Evolutionary conservation across 2,329 filamentous ascomycete species (phyloP).

Genomic region (Penicillium vulpinum): DNA sequence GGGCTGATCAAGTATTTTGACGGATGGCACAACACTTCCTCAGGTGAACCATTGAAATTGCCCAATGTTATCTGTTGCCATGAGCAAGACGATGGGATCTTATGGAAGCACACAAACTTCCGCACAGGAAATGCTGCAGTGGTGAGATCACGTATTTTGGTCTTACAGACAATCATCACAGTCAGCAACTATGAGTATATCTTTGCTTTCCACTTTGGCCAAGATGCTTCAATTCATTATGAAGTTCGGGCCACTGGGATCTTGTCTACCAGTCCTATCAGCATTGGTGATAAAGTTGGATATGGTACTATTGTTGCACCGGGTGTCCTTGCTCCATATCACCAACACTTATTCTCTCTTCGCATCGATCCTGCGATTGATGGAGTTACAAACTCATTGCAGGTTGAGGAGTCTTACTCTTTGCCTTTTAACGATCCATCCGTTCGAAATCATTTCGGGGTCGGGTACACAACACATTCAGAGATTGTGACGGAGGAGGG

Average conservation of each 20-base stretch:
- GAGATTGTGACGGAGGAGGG: slow-evolving; percentile 46
- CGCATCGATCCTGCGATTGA: slow-evolving; percentile 49
- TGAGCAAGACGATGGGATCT: slow-evolving; percentile 41
- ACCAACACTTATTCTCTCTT: slow-evolving; percentile 48
- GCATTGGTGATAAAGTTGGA: slow-evolving; percentile 33
- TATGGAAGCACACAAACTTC: slow-evolving; percentile 46
- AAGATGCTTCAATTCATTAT: slow-evolving; percentile 44
- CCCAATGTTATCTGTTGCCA: slow-evolving; percentile 48
- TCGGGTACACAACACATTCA: slow-evolving; percentile 50
- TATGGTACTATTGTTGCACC: slow-evolving; percentile 45
- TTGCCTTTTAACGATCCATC: slow-evolving; percentile 52
- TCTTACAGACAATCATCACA: slow-evolving; percentile 44
- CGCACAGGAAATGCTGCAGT: slow-evolving; percentile 39
- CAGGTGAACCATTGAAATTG: slow-evolving; percentile 39
- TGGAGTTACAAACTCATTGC: slow-evolving; percentile 48
- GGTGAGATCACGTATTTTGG: slow-evolving; percentile 34
- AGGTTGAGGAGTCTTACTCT: slow-evolving; percentile 56
- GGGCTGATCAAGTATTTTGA: slow-evolving; percentile 49
- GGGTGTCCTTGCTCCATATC: slow-evolving; percentile 46
- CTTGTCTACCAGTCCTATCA: slow-evolving; percentile 43
- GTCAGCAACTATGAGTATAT: slow-evolving; percentile 50
- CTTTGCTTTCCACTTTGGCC: slow-evolving; percentile 45
- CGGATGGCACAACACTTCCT: slow-evolving; percentile 37
- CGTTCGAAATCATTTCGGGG: slow-evolving; percentile 51
- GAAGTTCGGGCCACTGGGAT: slow-evolving; percentile 51